Base-by-base conservation (phyloP, 1,284 basidiomycete species). In the Mycena citricolor region DNA sequence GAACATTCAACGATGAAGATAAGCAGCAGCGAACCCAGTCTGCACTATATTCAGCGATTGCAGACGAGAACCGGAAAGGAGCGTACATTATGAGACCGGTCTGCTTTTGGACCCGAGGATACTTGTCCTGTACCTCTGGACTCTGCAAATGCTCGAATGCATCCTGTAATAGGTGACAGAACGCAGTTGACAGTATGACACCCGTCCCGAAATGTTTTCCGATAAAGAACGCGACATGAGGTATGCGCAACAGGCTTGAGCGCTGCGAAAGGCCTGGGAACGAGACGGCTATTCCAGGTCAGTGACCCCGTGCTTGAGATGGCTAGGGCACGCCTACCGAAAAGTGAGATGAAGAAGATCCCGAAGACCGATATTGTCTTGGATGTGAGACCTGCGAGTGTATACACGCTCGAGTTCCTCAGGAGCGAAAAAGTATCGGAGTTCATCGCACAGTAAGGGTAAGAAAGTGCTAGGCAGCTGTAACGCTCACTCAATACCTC, bases 151-250 rank as follows among this genome's bases (percentile, higher is more conserved):
- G 72, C 41, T 74, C 71, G 57, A 87, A 89, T 0, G 86, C 79
- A 47, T 89, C 86, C 52, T 85, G 83, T 8, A 90, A 68, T 8
- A 90, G 68, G 59, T 90, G 86, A 14, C 83, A 81, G 55, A 90
- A 90, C 0, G 86, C 86, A 0, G 87, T 90, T 2, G 86, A 79
- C 6, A 90, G 62, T 29, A 90, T 90, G 14, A 88, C 86, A n/a
- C 81, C 84, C 13, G 86, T 90, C 23, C 87, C 86, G 55, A 89
- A 89, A 59, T 90, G 86, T 56, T 88, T 90, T 32, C 84, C 84
- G 21, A 86, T 69, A 61, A 90, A 89, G 60, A 90, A 90, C 14
- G 83, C 55, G 13, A 84, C 67, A 13, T 73, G 71, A 1, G 84
- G 85, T 52, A 87, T 79, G 32, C 72, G 71, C 14, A 87, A 55